These are phyloP conservation scores for Trichoderma orchidacearum DNA, from an alignment of 495 filamentous ascomycete genomes.

Conservation along the genomic window DNA sequence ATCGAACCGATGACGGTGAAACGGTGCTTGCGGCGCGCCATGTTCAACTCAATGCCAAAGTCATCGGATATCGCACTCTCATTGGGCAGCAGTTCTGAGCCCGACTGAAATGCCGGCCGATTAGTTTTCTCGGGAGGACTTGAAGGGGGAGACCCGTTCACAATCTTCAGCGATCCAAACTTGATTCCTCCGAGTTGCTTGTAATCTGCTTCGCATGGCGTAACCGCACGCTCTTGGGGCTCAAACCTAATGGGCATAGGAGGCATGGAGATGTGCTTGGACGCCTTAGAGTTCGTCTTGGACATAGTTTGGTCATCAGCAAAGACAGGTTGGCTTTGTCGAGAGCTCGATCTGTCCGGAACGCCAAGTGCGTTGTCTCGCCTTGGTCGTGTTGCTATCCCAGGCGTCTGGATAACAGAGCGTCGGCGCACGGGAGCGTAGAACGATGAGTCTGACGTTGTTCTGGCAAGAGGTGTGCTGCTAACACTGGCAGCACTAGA, in stretches of 20 bases:
- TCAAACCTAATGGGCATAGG: constrained; percentile 10
- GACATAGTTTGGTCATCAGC: constrained; percentile 11
- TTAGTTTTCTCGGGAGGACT: neutral
- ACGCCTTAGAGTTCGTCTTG: constrained; percentile 16
- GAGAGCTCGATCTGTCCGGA: constrained; percentile 10
- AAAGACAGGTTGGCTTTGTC: constrained; percentile 19
- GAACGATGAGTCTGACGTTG: constrained; percentile 28
- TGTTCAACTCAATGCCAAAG: neutral
- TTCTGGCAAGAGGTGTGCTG: constrained; percentile 18
- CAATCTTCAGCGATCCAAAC: constrained; percentile 42
- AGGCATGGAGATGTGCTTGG: constrained; percentile 19
- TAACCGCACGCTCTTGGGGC: constrained; percentile 21
- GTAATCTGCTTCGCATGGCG: constrained; percentile 33
- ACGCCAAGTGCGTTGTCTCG: constrained; percentile 8
- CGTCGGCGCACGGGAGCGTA: constrained; percentile 33
- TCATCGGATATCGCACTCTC: neutral
- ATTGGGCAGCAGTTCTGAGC: neutral
- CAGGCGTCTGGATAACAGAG: constrained; percentile 31
- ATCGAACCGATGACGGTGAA: neutral
- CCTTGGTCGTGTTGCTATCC: constrained; percentile 27
- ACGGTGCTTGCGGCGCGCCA: neutral
- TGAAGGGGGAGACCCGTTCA: constrained; percentile 28
- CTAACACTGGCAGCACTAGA: constrained; percentile 11
- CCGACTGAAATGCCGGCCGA: neutral
- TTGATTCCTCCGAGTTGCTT: constrained; percentile 45